phyloP scores from a whole-genome alignment of 495 filamentous ascomycete species.

The Aspergillus incahuasiensis region DNA sequence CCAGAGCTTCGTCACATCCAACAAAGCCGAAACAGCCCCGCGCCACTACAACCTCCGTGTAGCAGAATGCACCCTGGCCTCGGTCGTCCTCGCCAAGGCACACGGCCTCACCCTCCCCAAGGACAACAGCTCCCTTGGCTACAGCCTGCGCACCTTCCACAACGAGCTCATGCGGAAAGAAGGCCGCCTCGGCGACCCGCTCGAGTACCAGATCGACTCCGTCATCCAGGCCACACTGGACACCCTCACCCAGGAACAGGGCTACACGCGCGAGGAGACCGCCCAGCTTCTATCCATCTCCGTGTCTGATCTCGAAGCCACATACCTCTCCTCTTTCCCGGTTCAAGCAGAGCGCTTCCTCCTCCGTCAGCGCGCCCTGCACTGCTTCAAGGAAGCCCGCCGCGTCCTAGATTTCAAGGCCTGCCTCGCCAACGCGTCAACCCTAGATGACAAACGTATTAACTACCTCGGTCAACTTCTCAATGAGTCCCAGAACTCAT shows the following conservation, averaged over 20 bases:
- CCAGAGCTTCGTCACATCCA: conserved; percentile 85
- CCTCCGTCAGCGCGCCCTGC: conserved; percentile 77
- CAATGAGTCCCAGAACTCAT: conserved; percentile 85
- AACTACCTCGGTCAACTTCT: conserved; percentile 72
- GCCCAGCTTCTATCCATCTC: conserved; percentile 64
- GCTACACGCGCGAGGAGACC: conserved; percentile 87
- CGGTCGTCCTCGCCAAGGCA: conserved; percentile 63
- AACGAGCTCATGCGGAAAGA: conserved; percentile 67
- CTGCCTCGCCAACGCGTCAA: conserved; percentile 53
- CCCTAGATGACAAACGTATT: conserved; percentile 58
- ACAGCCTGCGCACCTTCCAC: conserved; percentile 82
- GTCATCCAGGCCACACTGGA: conserved; percentile 60
- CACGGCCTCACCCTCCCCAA: conserved; percentile 61
- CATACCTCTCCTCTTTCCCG: conserved; percentile 79
- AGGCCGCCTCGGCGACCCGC: conserved; percentile 48
- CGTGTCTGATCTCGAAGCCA: conserved; percentile 63
- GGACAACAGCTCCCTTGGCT: conserved; percentile 79
- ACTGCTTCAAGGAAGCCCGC: conserved; percentile 86
- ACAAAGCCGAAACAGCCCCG: conserved; percentile 91
- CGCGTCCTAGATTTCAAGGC: conserved; percentile 79
- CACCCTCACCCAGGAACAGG: conserved; percentile 65
- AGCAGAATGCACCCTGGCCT: conserved; percentile 89
- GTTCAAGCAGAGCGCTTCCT: conserved; percentile 85
- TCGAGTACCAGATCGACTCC: conserved; percentile 63
- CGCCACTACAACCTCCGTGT: conserved; percentile 96